Base-by-base conservation (phyloP, 2,329 filamentous ascomycete species). In the Colletotrichum spaethianum region DNA sequence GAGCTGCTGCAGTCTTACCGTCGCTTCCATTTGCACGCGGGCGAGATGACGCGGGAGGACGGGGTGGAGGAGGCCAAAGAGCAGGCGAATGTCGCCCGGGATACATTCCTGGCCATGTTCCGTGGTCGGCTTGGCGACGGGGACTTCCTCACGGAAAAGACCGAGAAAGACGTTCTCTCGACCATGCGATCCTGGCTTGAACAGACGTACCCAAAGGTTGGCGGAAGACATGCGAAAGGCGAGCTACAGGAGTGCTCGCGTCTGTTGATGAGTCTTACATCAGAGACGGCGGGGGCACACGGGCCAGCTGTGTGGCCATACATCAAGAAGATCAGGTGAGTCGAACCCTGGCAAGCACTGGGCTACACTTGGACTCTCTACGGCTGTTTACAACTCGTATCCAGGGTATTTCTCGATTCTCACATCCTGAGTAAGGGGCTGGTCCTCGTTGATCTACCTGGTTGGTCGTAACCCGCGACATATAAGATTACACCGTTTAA, bases 371-470 rank as follows among this genome's bases (percentile, higher is more conserved):
- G n/a, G n/a, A 18, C 6, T 14, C 4, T 28, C 9, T 4, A 31
- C 18, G 26, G 12, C 2, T 60, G 28, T 1, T 80, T 16, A 79
- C 63, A 31, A 26, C 12, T 26, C n/a, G 2, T 0, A 14, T 4
- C 0, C 46, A 86, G 84, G 61, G 84, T 88, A 0, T 84, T 78
- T 50, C 73, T 83, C 14, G 83, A 84, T 18, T 81, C 86, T 0
- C 77, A 86, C 70, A 86, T 88, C 23, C 75, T 88, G 11, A 86
- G 84, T 67, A 84, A 82, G 64, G 86, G 86, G 0, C 79, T 88
- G 1, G 76, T 87, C 4, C 79, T 88, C 8, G 85, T 85, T 0
- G 86, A 88, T 69, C 80, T 88, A 23, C 86, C 86, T 33, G 85
- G 84, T 86, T 79, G 28, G 76, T 73, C 14, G 1, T 23, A 42